Conservation (phyloP, 2,329 filamentous ascomycete species). For the Aspergillus clavatus region DNA sequence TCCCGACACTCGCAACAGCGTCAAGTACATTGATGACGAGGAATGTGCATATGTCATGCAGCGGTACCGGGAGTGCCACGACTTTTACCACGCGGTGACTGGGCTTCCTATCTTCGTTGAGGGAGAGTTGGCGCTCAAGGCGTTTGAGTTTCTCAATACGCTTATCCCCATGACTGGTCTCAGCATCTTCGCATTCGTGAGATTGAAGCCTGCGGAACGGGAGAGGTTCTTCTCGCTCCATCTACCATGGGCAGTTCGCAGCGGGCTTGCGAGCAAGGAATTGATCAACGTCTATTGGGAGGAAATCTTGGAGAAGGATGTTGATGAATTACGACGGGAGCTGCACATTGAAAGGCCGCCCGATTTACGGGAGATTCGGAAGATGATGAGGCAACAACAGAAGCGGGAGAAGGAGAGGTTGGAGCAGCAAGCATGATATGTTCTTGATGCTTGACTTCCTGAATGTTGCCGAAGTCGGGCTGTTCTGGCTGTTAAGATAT, state of each 20-base stretch:
- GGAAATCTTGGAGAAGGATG: constrained; percentile 80
- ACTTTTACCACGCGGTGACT: constrained; percentile 94
- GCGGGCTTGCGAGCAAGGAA: constrained; percentile 70
- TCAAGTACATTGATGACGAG: constrained; percentile 88
- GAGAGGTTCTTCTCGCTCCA: constrained; percentile 61
- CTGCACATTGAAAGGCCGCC: constrained; percentile 84
- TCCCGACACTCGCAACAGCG: constrained; percentile 76
- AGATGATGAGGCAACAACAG: constrained; percentile 62
- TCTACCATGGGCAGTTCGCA: constrained; percentile 83
- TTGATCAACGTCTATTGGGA: constrained; percentile 98
- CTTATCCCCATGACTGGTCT: constrained; percentile 91
- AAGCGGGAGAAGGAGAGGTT: constrained; percentile 56
- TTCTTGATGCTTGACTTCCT: background rate
- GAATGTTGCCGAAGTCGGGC: constrained; percentile 7
- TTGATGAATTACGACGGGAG: constrained; percentile 66
- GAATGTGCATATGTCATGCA: constrained; percentile 99
- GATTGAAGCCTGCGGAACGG: constrained; percentile 60
- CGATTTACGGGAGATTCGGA: constrained; percentile 74
- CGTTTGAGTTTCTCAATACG: constrained; percentile 95
- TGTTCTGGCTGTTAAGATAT: background rate
- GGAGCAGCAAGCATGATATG: constrained; percentile 15
- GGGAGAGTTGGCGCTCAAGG: constrained; percentile 95
- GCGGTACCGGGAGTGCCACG: constrained; percentile 92
- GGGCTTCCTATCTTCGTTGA: constrained; percentile 88
- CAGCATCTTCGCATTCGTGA: constrained; percentile 66